Evolutionary conservation across 306 rosid species (phyloP), one percentile per base, ranked within the genome.

Genomic region (Lathyrus aphaca): DNA sequence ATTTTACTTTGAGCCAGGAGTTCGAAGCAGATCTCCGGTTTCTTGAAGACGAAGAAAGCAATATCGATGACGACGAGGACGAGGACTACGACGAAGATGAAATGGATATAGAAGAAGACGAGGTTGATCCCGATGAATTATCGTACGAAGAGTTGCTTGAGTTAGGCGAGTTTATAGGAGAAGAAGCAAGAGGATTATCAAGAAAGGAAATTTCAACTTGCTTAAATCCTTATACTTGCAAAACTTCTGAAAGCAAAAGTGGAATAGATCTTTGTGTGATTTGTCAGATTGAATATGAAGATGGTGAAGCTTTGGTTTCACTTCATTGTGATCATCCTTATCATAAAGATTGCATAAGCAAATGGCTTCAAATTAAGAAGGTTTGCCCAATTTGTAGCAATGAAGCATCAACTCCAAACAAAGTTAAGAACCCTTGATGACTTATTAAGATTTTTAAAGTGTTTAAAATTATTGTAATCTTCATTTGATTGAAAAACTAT

Each of bases 301-400:
- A 88, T 39, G 95, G 86, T 51, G 92, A 90, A 75, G 53, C 32
- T 1, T 32, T 90, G 35, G 87, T 77, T 45, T 79, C 85, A 35
- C 87, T 88, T 81, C 80, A 82, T 8, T 94, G 98, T 75, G 87
- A 88, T 6, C 98, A 94, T 73, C 90, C 89, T 76, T 94, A 88
- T 68, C 98, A 94, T 82, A 14, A 73, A 25, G 94, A 84, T 35
- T 94, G 98, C 78, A 88, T 94, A 62, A 77, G 64, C 76, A 76
- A 79, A 43, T 94, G 98, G 97, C 95, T 90, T 88, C 89, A 87
- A 59, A 73, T 88, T 58, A 94, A 86, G 75, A 94, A 81, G 75
- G 82, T 80, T 68, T 94, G 98, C 77, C 98, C 98, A 23, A 94
- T 94, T 10, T 94, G 98, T 70, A 66, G 77, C 83, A 79, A 64